Evolutionary conservation across 306 rosid species (phyloP).

Genomic region (Purshia tridentata): DNA sequence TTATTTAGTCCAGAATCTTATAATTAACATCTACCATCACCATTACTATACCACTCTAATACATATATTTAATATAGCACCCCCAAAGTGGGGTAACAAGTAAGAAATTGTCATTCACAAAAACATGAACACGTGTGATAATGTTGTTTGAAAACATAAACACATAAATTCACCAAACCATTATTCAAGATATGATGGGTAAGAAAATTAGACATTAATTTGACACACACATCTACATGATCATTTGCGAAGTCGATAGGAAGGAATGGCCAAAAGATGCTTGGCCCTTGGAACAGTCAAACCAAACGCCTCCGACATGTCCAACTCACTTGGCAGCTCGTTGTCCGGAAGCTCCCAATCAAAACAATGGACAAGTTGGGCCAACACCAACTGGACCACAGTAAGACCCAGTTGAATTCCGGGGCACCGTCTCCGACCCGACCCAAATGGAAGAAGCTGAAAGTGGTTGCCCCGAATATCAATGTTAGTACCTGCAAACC

Average conservation of each 20-base stretch:
- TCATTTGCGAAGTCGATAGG: not conserved
- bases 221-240: not conserved
- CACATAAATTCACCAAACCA: no score
- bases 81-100: no score
- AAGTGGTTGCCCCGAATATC: constrained; percentile 1
- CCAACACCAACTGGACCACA: not conserved
- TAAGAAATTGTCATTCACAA: no score
- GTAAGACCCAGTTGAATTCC: not conserved
- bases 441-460: constrained; percentile 2
- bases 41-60: no score
- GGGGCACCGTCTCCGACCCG: constrained; percentile 1
- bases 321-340: not conserved
- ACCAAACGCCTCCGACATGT: not conserved
- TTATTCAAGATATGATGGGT: not conserved
- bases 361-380: not conserved
- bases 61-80: no score
- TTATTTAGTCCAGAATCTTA: no score
- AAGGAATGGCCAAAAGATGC: not conserved
- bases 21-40: no score
- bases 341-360: not conserved
- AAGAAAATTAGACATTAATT: not conserved
- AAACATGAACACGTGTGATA: no score
- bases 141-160: no score
- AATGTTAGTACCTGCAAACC: not conserved
- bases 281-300: not conserved